These are phyloP conservation scores for Coemansia sp. DNA, from an alignment of 371 early-diverging fungal species.

Conservation along the genomic window DNA sequence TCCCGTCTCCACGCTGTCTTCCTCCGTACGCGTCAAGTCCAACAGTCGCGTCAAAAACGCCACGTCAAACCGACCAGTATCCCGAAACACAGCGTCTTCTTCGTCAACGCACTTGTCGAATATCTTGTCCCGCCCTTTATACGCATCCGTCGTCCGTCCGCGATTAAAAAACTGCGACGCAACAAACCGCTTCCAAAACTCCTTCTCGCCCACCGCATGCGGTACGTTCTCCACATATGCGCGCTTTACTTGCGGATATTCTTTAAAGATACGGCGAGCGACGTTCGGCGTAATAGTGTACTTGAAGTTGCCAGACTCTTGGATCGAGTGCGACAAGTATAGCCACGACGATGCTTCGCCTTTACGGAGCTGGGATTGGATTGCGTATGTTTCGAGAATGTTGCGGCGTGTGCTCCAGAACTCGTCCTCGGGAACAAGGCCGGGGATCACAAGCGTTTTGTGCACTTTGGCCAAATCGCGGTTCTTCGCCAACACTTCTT, in stretches of 20 bases:
- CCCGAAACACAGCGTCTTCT: constrained; percentile 64
- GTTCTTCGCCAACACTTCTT: constrained; percentile 63
- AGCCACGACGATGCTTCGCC: constrained; percentile 83
- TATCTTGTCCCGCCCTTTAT: constrained; percentile 72
- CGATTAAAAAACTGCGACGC: constrained; percentile 86
- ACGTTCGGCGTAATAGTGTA: constrained; percentile 86
- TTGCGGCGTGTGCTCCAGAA: constrained; percentile 86
- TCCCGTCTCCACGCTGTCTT: constrained; percentile 73
- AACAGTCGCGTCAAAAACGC: constrained; percentile 64
- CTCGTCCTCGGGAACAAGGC: constrained; percentile 81
- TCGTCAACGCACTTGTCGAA: constrained; percentile 80
- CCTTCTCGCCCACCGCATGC: constrained; percentile 73
- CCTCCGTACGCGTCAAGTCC: constrained; percentile 77
- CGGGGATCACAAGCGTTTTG: constrained; percentile 74
- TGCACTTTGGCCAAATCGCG: constrained; percentile 71
- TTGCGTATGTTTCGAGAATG: constrained; percentile 68
- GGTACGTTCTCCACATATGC: constrained; percentile 87
- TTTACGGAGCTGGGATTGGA: constrained; percentile 69
- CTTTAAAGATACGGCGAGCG: constrained; percentile 84
- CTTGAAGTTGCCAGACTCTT: constrained; percentile 76
- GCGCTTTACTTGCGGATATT: constrained; percentile 83
- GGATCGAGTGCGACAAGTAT: constrained; percentile 71
- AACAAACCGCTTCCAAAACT: constrained; percentile 88
- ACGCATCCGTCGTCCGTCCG: constrained; percentile 62
- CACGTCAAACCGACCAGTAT: constrained; percentile 37